These are phyloP conservation scores for Aspergillus sp. DNA, from an alignment of 2,329 filamentous ascomycete species.

Conservation along the genomic window DNA sequence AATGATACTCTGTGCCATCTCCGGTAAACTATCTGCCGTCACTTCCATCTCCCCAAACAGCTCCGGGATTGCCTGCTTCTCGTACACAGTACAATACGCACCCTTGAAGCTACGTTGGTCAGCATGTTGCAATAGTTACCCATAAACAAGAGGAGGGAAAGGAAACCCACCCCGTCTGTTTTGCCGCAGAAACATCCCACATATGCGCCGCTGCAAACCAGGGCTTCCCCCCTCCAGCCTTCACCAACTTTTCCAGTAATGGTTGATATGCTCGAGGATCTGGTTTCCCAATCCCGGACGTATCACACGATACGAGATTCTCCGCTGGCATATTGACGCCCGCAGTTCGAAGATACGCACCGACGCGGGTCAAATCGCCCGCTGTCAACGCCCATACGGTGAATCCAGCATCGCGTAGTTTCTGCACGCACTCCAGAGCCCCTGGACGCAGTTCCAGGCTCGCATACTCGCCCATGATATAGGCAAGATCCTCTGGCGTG, in stretches of 20 bases:
- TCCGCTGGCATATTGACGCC: constrained; percentile 16
- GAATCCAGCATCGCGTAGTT: constrained; percentile 23
- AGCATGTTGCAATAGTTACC: neutral
- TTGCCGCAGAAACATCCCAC: constrained; percentile 51
- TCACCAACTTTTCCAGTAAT: constrained; percentile 13
- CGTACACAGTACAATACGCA: constrained; percentile 47
- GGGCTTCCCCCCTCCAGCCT: constrained; percentile 20
- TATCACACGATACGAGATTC: constrained; percentile 21
- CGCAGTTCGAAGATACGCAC: constrained; percentile 18
- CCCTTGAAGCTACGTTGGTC: constrained; percentile 33
- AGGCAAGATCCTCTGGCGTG: constrained; percentile 31
- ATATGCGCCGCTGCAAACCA: constrained; percentile 45
- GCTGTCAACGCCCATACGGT: constrained; percentile 23
- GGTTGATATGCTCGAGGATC: constrained; percentile 17
- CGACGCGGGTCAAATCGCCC: constrained; percentile 17
- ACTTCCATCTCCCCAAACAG: constrained; percentile 49
- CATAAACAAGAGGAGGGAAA: neutral
- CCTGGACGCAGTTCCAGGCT: constrained; percentile 26
- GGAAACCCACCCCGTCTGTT: constrained; percentile 32
- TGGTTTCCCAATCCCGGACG: constrained; percentile 20
- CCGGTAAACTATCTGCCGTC: constrained; percentile 38
- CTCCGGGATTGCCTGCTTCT: constrained; percentile 44
- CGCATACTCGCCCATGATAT: constrained; percentile 29
- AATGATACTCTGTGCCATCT: constrained; percentile 40
- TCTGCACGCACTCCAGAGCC: constrained; percentile 30